A percentile compares a stretch with the other conserved stretches of the same genome.
Evolutionary conservation across 305 asterid species (phyloP).

Genomic region (Salvia sclarea): DNA sequence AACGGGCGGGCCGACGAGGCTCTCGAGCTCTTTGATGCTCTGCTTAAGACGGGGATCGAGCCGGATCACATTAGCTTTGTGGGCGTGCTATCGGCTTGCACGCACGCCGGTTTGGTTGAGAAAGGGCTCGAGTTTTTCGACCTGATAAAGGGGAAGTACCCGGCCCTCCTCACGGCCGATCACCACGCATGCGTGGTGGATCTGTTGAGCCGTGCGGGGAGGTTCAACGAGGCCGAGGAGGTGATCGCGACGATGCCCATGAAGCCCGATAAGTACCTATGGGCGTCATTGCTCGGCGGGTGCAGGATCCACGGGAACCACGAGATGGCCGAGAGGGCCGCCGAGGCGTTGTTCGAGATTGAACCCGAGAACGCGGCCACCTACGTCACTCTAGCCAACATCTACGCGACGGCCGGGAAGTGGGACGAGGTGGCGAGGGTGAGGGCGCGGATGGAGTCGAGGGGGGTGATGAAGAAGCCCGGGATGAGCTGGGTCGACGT

Average conservation of each 20-base stretch:
- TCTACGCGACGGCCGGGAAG: constrained; percentile 64
- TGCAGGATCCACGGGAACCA: constrained; percentile 72
- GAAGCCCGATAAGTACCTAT: constrained; percentile 64
- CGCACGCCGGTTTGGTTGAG: constrained; percentile 80
- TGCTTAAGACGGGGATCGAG: constrained; percentile 49
- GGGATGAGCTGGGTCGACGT: constrained; percentile 76
- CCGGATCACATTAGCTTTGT: constrained; percentile 75
- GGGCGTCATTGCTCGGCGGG: constrained; percentile 87
- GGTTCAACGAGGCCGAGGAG: constrained; percentile 71
- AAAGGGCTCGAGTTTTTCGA: constrained; percentile 66
- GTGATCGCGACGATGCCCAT: constrained; percentile 57
- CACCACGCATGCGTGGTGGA: constrained; percentile 77
- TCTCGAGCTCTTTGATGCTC: constrained; percentile 50
- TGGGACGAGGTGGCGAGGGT: constrained; percentile 70
- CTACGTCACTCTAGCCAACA: constrained; percentile 76
- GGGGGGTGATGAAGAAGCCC: constrained; percentile 68
- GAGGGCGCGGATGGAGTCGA: constrained; percentile 62
- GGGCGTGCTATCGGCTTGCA: constrained; percentile 80
- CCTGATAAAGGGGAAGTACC: constrained; percentile 57
- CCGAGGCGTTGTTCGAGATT: constrained; percentile 52
- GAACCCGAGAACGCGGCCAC: constrained; percentile 86
- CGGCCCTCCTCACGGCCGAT: constrained; percentile 53
- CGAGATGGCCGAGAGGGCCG: constrained; percentile 63
- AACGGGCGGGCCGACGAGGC: constrained; percentile 71
- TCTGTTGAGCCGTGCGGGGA: constrained; percentile 77